Conservation (phyloP, 2,329 filamentous ascomycete genomes). For the Epichloe baconii region DNA sequence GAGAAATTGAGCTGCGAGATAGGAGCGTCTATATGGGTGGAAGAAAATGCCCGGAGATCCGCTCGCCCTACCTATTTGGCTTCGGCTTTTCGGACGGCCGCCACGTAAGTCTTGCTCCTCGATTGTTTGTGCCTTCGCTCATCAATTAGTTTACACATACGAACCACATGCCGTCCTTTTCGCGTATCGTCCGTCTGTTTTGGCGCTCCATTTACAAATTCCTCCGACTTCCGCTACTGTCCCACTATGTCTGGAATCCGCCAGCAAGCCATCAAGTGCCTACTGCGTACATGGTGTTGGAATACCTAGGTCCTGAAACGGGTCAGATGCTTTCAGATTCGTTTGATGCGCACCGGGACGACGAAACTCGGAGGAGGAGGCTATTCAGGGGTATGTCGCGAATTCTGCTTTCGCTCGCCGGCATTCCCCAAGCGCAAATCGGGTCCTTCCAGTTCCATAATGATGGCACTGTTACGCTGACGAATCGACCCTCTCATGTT, state of each 20-base stretch:
- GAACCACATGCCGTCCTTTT: no score
- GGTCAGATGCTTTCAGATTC: constrained; percentile 18
- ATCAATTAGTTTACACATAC: no score
- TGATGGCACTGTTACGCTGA: constrained; percentile 17
- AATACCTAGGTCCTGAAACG: constrained; percentile 12
- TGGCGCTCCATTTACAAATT: no score
- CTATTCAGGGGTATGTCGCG: no score
- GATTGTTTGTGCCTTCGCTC: no score
- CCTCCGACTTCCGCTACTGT: no score
- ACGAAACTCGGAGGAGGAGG: constrained; percentile 5
- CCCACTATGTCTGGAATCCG: no score
- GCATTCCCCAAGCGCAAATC: background rate
- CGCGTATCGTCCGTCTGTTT: no score
- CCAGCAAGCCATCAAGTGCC: no score
- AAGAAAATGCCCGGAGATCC: constrained; percentile 17
- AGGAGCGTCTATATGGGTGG: constrained; percentile 19
- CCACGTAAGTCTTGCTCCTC: no score
- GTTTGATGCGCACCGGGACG: constrained; percentile 9
- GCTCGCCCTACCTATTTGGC: constrained; percentile 9
- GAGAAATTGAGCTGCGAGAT: constrained; percentile 21
- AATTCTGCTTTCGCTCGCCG: no score
- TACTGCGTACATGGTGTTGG: constrained; percentile 15
- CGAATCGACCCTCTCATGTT: constrained; percentile 18
- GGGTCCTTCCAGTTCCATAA: constrained; percentile 1
- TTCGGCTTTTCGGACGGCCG: no score